These are phyloP conservation scores for Aspergillus avenaceus DNA, from an alignment of 495 filamentous ascomycete species.

Conservation along the genomic window DNA sequence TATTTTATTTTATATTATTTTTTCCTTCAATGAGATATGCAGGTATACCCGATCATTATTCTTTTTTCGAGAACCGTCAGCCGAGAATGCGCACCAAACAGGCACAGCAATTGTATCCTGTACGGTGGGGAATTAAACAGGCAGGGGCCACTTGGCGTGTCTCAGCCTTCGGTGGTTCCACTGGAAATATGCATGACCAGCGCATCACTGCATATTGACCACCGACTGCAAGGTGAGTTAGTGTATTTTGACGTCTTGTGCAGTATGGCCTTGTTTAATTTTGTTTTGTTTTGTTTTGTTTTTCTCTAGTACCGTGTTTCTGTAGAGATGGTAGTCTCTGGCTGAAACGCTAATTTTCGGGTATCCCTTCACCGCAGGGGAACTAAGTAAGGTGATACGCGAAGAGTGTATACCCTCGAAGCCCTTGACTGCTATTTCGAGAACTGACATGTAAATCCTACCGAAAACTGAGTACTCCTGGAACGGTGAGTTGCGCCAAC, in stretches of 20 bases:
- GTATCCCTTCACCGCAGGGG: too few relatives aligned
- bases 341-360: not conserved
- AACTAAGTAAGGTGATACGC: too few relatives aligned
- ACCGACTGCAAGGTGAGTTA: not conserved
- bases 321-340: not conserved
- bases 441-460: not conserved
- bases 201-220: not conserved
- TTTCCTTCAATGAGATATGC: too few relatives aligned
- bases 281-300: too few relatives aligned
- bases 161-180: slow-evolving; percentile 1
- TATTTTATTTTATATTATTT: too few relatives aligned
- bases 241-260: not conserved
- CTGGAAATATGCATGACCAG: not conserved
- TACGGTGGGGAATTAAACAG: not conserved
- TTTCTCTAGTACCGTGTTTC: not conserved
- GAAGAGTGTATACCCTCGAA: too few relatives aligned
- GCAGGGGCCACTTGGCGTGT: slow-evolving; percentile 6
- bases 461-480: not conserved
- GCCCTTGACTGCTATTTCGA: too few relatives aligned
- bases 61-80: too few relatives aligned
- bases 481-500: not conserved
- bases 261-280: too few relatives aligned
- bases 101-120: not conserved
- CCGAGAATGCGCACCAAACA: not conserved
- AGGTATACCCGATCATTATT: too few relatives aligned